Percentiles rank a stretch among this genome's conserved stretches.
phyloP scores from a whole-genome alignment of 352 stramenopile species.

The Pythium oligandrum region DNA sequence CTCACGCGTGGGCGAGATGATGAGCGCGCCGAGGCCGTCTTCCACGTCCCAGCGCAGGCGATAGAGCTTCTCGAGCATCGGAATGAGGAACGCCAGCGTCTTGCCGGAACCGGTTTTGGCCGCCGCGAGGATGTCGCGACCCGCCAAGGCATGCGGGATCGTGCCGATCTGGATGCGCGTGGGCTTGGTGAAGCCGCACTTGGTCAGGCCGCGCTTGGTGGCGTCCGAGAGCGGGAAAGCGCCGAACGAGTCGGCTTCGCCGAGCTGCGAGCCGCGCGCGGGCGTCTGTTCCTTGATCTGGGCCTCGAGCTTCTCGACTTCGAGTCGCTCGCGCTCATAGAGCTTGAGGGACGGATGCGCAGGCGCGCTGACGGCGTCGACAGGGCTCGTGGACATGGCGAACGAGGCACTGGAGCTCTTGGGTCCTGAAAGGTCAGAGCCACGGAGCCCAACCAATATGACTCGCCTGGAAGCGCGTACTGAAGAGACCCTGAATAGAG shows the following conservation, averaged over 20 bases:
- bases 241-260: constrained; percentile 75
- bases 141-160: constrained; percentile 84
- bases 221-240: constrained; percentile 80
- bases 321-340: constrained; percentile 64
- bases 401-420: background rate
- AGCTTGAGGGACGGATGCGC: constrained; percentile 52
- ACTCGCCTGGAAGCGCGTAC: too few species aligned
- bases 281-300: constrained; percentile 70
- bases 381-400: background rate
- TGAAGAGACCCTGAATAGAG: too few species aligned
- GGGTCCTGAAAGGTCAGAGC: too few species aligned
- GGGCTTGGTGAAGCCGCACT: constrained; percentile 79
- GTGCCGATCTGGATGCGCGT: constrained; percentile 89
- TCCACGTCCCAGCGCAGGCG: constrained; percentile 79
- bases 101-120: constrained; percentile 94
- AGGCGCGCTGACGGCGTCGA: constrained; percentile 9
- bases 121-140: constrained; percentile 88
- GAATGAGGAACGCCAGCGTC: constrained; percentile 90
- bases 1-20: constrained; percentile 98
- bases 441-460: too few species aligned
- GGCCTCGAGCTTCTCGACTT: constrained; percentile 59
- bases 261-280: constrained; percentile 72
- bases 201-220: constrained; percentile 59
- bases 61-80: constrained; percentile 89
- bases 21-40: constrained; percentile 94